Percentiles rank a stretch among this genome's conserved stretches.
phyloP scores from a whole-genome alignment of 352 stramenopile species.

The Poterioochromonas sp. region DNA sequence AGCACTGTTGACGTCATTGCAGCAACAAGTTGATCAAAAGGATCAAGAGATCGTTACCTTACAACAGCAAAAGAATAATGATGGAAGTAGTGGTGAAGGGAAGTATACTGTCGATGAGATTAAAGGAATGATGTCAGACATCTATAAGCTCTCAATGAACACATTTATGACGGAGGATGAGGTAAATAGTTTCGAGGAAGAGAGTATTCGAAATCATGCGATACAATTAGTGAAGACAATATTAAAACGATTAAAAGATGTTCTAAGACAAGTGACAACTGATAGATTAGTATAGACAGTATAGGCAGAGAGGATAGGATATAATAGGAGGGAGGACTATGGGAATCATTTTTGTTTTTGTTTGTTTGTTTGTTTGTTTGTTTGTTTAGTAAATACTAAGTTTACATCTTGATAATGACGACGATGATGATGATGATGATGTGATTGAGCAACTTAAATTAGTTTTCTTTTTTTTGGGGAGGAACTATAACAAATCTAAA shows the following conservation, averaged over 20 bases:
- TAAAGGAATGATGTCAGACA: background rate
- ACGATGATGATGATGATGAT: background rate
- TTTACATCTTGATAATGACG: background rate
- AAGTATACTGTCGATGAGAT: background rate
- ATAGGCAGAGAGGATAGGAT: too few relatives aligned
- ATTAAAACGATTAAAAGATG: background rate
- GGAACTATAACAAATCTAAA: too few relatives aligned
- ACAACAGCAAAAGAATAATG: background rate
- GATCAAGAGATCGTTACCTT: too few relatives aligned
- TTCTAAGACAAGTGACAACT: background rate
- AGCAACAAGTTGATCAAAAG: too few relatives aligned
- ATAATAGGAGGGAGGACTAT: too few relatives aligned
- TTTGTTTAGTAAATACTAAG: too few relatives aligned
- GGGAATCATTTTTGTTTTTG: too few relatives aligned
- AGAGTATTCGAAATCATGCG: background rate
- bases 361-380: too few relatives aligned
- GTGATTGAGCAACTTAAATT: too few relatives aligned
- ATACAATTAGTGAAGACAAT: background rate
- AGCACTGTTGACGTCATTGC: too few relatives aligned
- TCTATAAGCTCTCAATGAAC: background rate
- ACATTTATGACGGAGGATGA: background rate
- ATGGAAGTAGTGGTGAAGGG: background rate
- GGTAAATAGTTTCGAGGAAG: background rate
- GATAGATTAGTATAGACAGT: background rate
- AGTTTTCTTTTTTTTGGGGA: too few relatives aligned